Evolutionary conservation across 2,329 filamentous ascomycete species (phyloP).

Genomic region (Talaromyces sp.): DNA sequence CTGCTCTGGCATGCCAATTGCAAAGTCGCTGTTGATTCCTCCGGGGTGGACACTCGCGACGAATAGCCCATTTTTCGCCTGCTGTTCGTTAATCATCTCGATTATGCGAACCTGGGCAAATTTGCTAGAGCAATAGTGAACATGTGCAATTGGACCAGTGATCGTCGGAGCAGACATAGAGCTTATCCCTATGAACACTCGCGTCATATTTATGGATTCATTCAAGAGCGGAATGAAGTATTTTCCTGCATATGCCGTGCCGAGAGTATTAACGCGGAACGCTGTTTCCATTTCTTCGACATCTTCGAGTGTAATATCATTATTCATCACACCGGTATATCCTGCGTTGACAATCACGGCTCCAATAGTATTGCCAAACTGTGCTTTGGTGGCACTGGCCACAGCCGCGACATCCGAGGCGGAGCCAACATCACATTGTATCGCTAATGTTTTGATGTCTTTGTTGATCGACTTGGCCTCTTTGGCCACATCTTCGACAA

Average conservation of each 20-base stretch:
- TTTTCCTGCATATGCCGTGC: slow-evolving; percentile 32
- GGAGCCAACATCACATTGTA: slow-evolving; percentile 26
- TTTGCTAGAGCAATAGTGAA: slow-evolving; percentile 28
- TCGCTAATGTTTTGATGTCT: slow-evolving; percentile 19
- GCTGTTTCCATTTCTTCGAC: slow-evolving; percentile 30
- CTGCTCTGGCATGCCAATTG: slow-evolving; percentile 20
- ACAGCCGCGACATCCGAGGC: slow-evolving; percentile 24
- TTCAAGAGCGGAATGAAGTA: slow-evolving; percentile 28
- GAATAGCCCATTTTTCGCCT: slow-evolving; percentile 20
- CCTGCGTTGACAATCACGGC: slow-evolving; percentile 19
- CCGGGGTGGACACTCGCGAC: slow-evolving; percentile 31
- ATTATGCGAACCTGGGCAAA: slow-evolving; percentile 32
- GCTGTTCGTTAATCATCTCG: slow-evolving; percentile 35
- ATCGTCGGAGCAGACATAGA: slow-evolving; percentile 30
- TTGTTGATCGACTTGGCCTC: slow-evolving; percentile 20
- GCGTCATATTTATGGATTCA: slow-evolving; percentile 17
- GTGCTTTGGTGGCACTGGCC: slow-evolving; percentile 12
- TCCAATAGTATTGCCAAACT: slow-evolving; percentile 16
- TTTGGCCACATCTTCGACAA: slow-evolving; percentile 22
- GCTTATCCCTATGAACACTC: slow-evolving; percentile 26
- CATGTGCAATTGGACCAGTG: slow-evolving; percentile 32
- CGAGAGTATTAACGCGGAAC: slow-evolving; percentile 32
- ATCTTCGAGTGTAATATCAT: slow-evolving; percentile 26
- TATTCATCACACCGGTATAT: slow-evolving; percentile 28
- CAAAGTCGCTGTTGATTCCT: slow-evolving; percentile 31